Evolutionary conservation across 2,329 filamentous ascomycete genomes (phyloP), one percentile per base, ranked within the genome.

Genomic region (Rhytidhysteron rufulum): DNA sequence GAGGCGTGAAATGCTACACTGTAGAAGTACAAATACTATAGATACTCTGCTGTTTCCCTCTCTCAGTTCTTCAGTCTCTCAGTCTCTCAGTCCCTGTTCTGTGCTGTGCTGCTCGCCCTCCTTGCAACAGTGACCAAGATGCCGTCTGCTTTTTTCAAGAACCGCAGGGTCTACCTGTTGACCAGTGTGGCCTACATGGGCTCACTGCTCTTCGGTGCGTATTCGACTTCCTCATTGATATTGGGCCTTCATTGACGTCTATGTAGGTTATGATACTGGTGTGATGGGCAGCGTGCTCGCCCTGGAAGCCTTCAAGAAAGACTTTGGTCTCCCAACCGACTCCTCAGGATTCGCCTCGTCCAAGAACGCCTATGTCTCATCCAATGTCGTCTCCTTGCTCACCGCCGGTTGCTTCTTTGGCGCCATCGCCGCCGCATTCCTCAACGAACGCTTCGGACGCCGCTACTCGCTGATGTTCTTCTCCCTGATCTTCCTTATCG

Each of bases 111-210:
- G n/a, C n/a, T n/a, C n/a, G n/a, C n/a, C n/a, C n/a, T n/a, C 24
- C 24, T 27, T 13, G 24, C 24, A 7, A 8, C 30, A 18, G 38
- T 24, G 18, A 19, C 24, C 42, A 45, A 33, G 18, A 50, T 50
- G 47, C 32, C 39, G 25, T 42, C 42, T 35, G 32, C 32, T 10
- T 52, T 65, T 41, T 60, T 69, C 49, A 65, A 68, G 51, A 70
- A 71, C 42, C 65, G 67, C 38, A 62, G 68, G 37, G 67, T 72
- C 22, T 70, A 71, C 47, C 53, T 71, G 41, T 62, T 72, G 39
- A 68, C 68, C 19, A 51, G 55, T 30, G 67, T 70, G 25, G 67
- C 68, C 51, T 71, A 70, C 41, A 55, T 66, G 46, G 68, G 67
- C 44, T 66, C 67, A 20, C 50, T 71, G 45, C 60, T 70, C n/a